A percentile compares a stretch with the other conserved stretches of the same genome.
These are phyloP conservation scores for Colletotrichum sp. DNA, from an alignment of 2,329 filamentous ascomycete species.

Conservation along the genomic window DNA sequence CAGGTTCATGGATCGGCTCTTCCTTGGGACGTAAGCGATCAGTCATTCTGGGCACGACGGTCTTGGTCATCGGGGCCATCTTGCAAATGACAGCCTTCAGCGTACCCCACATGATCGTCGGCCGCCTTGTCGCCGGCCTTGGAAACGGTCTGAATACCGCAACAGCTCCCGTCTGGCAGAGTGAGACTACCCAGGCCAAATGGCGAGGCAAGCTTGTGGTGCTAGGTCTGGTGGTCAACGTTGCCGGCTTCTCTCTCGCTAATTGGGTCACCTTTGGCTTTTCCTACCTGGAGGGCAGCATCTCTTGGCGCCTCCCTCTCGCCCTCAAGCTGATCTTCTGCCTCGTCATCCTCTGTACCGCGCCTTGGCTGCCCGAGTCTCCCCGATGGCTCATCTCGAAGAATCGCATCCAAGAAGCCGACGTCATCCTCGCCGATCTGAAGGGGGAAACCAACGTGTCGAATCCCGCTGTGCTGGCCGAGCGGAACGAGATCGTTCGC, in stretches of 20 bases:
- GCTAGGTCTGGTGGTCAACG: neutral
- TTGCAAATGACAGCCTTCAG: neutral
- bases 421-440: neutral
- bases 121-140: neutral
- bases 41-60: neutral
- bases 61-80: neutral
- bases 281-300: neutral
- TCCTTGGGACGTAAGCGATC: neutral
- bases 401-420: neutral
- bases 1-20: neutral
- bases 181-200: neutral
- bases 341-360: neutral
- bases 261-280: neutral
- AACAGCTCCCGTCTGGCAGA: neutral
- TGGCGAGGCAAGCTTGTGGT: neutral
- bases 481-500: neutral
- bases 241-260: neutral
- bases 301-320: neutral
- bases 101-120: neutral
- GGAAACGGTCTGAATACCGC: neutral
- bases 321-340: neutral
- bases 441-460: neutral
- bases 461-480: neutral
- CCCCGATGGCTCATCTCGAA: neutral
- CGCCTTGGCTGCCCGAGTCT: neutral